Conservation (phyloP, 1,284 basidiomycete species). For the Boletus sp. region DNA sequence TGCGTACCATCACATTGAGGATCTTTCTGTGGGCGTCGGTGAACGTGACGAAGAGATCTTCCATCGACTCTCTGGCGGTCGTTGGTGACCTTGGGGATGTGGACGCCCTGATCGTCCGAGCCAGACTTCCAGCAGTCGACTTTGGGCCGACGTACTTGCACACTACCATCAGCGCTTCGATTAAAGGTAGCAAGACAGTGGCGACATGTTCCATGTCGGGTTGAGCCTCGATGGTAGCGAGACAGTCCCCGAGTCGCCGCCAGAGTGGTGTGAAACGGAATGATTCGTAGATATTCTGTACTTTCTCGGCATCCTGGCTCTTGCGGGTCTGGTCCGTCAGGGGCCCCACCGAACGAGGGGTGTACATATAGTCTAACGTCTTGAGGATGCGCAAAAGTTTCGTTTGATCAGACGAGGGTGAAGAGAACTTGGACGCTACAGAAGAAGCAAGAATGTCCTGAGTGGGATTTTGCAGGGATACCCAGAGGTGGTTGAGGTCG, state of each 20-base stretch:
- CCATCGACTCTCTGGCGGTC: conserved; percentile 68
- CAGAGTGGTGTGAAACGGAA: conserved; percentile 87
- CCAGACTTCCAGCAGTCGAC: conserved; percentile 37
- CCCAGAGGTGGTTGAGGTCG: conserved; percentile 75
- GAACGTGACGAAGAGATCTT: conserved; percentile 90
- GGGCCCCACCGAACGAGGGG: conserved; percentile 53
- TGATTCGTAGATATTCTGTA: conserved; percentile 80
- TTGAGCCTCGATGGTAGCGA: conserved; percentile 77
- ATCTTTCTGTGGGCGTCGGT: conserved; percentile 94
- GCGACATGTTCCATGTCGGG: conserved; percentile 83
- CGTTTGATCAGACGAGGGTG: conserved; percentile 88
- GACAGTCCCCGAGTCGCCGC: conserved; percentile 81
- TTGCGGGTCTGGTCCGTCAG: conserved; percentile 38
- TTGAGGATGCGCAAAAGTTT: conserved; percentile 91
- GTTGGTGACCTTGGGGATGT: conserved; percentile 65
- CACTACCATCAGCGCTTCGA: conserved; percentile 96
- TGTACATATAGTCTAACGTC: conserved; percentile 94
- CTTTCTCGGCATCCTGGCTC: conserved; percentile 69
- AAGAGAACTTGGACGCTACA: conserved; percentile 83
- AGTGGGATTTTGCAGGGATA: conserved; percentile 53
- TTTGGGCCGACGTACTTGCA: conserved; percentile 88
- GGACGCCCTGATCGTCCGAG: conserved; percentile 52
- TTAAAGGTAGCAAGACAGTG: conserved; percentile 85
- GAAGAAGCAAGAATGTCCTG: conserved; percentile 60
- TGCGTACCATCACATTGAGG: conserved; percentile 95